Conservation (phyloP, 257 asterid species). For the Osmanthus fragrans region DNA sequence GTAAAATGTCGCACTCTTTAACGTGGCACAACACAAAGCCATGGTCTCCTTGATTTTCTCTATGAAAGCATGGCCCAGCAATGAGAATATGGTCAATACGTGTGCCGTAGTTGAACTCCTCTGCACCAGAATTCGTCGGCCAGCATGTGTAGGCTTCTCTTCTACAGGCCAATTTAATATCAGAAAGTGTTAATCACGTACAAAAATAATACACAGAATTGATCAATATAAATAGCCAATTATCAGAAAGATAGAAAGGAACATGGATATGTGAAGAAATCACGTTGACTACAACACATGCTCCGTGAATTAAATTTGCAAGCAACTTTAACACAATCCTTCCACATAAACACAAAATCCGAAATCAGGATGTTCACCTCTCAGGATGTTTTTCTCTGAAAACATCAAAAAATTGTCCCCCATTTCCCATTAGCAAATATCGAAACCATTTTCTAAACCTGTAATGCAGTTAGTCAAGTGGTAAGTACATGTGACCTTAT, state of each 20-base stretch:
- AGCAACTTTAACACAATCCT: conserved; percentile 10
- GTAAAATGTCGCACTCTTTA: conserved; percentile 75
- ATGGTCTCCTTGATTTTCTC: conserved; percentile 57
- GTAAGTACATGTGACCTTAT: conserved; percentile 9
- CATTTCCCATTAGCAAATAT: conserved; percentile 72
- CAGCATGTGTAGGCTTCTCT: conserved; percentile 92
- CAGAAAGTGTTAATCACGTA: not conserved
- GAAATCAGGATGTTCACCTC: conserved; percentile 41
- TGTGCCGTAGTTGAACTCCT: conserved; percentile 87
- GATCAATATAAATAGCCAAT: not conserved
- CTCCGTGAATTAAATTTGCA: not conserved
- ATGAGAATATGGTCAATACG: conserved; percentile 93
- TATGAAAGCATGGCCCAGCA: conserved; percentile 85
- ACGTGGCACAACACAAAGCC: conserved; percentile 74
- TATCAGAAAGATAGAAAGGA: conserved; percentile 12
- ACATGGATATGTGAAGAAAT: not conserved
- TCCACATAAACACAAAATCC: conserved; percentile 17
- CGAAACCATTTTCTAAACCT: conserved; percentile 96
- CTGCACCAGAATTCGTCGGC: conserved; percentile 93
- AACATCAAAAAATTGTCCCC: conserved; percentile 70
- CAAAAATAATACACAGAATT: not conserved
- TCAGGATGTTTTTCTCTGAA: conserved; percentile 82
- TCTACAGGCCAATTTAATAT: conserved; percentile 38
- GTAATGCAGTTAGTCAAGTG: conserved; percentile 25
- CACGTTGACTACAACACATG: conserved; percentile 9